Percentiles rank a stretch among this genome's conserved stretches.
Evolutionary conservation across 441 rosid species (phyloP).

Genomic region (Jatropha multifida): DNA sequence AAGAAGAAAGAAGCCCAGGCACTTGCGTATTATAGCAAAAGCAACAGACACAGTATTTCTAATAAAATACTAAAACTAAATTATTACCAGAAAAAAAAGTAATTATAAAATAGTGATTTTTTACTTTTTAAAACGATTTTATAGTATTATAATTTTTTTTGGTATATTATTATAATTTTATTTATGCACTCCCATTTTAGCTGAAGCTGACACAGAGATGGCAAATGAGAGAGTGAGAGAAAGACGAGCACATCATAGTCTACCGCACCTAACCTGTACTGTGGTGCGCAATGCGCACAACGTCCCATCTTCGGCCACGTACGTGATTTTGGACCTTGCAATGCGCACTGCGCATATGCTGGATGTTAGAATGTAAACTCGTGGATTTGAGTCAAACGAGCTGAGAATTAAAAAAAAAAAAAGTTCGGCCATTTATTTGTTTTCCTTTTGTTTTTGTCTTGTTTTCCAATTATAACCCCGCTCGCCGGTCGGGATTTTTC

Average conservation of each 20-base stretch:
- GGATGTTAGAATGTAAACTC: neutral
- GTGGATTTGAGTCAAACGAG: neutral
- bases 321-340: neutral
- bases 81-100: neutral
- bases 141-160: neutral
- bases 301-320: slow-evolving; percentile 13
- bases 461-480: neutral
- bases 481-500: too few species aligned
- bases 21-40: slow-evolving; percentile 20
- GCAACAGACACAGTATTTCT: neutral
- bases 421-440: too few species aligned
- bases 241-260: neutral
- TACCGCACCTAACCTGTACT: slow-evolving; percentile 13
- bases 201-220: slow-evolving; percentile 27
- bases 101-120: neutral
- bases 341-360: slow-evolving; percentile 11
- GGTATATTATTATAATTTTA: neutral
- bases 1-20: slow-evolving; percentile 3
- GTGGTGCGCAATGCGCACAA: neutral
- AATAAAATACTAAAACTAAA: neutral
- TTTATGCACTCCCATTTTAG: neutral
- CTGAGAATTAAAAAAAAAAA: neutral
- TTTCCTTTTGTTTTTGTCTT: neutral
- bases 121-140: neutral
- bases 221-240: neutral